Conservation (phyloP, 1,284 basidiomycete species). For the Bjerkandera adusta region DNA sequence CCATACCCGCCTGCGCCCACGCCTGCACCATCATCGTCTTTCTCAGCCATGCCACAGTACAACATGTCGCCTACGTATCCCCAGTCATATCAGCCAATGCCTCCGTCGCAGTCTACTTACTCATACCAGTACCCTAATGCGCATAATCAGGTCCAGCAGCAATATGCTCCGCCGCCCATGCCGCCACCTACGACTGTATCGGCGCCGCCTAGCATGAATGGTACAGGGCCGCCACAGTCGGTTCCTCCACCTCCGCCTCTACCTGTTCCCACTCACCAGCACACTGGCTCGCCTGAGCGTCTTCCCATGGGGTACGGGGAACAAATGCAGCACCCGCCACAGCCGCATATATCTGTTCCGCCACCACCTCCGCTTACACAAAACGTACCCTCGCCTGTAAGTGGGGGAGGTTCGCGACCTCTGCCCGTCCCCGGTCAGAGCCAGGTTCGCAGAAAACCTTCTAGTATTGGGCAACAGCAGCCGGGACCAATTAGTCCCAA, state of each 20-base stretch:
- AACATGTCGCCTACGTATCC: conserved; percentile 21
- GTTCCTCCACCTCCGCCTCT: conserved; percentile 13
- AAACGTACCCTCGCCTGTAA: conserved; percentile 29
- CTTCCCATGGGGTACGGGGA: conserved; percentile 10
- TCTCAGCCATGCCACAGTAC: conserved; percentile 20
- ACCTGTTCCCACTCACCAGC: conserved; percentile 20
- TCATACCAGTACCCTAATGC: conserved; percentile 21
- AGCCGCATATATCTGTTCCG: conserved; percentile 29
- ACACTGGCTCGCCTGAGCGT: conserved; percentile 16
- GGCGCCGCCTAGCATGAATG: neutral
- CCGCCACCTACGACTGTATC: conserved; percentile 3
- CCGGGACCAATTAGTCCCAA: neutral
- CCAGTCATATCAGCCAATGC: conserved; percentile 18
- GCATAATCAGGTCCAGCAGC: conserved; percentile 20
- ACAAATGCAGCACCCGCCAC: conserved; percentile 26
- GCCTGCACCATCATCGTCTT: conserved; percentile 33
- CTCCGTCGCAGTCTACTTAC: conserved; percentile 12
- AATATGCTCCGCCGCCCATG: conserved; percentile 11
- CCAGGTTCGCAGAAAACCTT: conserved; percentile 10
- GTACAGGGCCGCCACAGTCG: neutral
- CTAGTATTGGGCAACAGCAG: conserved; percentile 10
- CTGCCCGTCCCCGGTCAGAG: conserved; percentile 37
- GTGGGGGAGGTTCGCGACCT: conserved; percentile 43
- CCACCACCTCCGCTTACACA: conserved; percentile 32
- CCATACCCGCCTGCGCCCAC: conserved; percentile 30